A percentile compares a stretch with the other conserved stretches of the same genome.
These are phyloP conservation scores for Cytospora piceicola DNA, from an alignment of 2,329 filamentous ascomycete species.

Conservation along the genomic window DNA sequence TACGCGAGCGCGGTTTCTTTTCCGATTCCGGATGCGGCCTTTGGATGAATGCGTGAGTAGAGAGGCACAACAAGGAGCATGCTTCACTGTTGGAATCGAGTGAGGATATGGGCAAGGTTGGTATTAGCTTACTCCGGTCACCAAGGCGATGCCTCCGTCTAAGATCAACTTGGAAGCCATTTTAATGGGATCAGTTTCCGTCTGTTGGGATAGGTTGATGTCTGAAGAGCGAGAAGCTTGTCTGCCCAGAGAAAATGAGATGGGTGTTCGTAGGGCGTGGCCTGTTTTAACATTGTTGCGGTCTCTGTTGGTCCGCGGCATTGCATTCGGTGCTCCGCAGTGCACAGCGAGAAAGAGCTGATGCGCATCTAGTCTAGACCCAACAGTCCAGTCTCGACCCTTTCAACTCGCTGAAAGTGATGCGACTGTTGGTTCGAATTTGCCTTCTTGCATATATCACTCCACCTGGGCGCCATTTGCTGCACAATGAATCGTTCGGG, in stretches of 20 bases:
- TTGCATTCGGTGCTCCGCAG: neutral
- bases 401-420: neutral
- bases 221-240: neutral
- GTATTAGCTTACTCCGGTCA: constrained; percentile 10
- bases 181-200: neutral
- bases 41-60: neutral
- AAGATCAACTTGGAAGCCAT: constrained; percentile 9
- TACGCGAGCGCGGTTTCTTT: constrained; percentile 17
- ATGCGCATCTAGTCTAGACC: neutral
- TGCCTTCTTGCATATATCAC: neutral
- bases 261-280: neutral
- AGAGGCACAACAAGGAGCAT: too few species aligned
- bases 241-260: neutral
- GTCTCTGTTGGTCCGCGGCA: neutral
- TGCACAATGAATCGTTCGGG: neutral
- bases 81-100: neutral
- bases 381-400: neutral
- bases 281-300: neutral
- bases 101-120: neutral
- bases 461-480: neutral
- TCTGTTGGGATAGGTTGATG: neutral
- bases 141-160: constrained; percentile 14
- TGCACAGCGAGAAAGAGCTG: neutral
- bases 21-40: constrained; percentile 22
- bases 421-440: neutral